A percentile compares a stretch with the other conserved stretches of the same genome.
Conservation (phyloP, 257 asterid species). For the Lycium barbarum region DNA sequence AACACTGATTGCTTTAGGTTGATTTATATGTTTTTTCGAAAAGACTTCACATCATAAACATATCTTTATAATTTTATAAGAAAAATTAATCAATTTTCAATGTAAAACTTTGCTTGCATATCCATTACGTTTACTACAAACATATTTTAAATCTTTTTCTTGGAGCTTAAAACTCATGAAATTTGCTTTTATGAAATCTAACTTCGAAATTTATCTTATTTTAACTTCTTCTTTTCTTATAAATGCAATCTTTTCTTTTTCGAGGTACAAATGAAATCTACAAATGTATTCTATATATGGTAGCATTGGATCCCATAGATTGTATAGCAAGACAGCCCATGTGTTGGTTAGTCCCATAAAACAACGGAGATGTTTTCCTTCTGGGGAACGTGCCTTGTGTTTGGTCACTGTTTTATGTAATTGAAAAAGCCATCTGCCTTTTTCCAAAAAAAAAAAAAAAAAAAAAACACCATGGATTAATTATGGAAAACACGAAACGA, state of each 20-base stretch:
- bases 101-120: not conserved
- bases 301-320: constrained; percentile 67
- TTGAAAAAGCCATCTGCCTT: not conserved
- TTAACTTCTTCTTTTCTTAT: not conserved
- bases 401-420: constrained; percentile 4
- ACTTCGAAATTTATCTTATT: not conserved
- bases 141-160: too few relatives aligned
- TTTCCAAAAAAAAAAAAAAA: not conserved
- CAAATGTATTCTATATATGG: not conserved
- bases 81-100: too few relatives aligned
- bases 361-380: constrained; percentile 56
- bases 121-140: too few relatives aligned
- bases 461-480: not conserved
- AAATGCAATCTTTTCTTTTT: not conserved
- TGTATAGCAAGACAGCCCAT: constrained; percentile 53
- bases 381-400: constrained; percentile 53
- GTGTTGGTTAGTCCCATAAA: constrained; percentile 59
- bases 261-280: not conserved
- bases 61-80: too few relatives aligned
- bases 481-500: not conserved
- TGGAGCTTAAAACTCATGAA: not conserved
- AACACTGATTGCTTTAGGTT: not conserved
- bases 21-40: too few relatives aligned
- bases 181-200: not conserved
- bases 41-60: too few relatives aligned